Evolutionary conservation across 2,329 filamentous ascomycete species (phyloP), one percentile per base, ranked within the genome.

Genomic region (Aurifilum marmelostoma): DNA sequence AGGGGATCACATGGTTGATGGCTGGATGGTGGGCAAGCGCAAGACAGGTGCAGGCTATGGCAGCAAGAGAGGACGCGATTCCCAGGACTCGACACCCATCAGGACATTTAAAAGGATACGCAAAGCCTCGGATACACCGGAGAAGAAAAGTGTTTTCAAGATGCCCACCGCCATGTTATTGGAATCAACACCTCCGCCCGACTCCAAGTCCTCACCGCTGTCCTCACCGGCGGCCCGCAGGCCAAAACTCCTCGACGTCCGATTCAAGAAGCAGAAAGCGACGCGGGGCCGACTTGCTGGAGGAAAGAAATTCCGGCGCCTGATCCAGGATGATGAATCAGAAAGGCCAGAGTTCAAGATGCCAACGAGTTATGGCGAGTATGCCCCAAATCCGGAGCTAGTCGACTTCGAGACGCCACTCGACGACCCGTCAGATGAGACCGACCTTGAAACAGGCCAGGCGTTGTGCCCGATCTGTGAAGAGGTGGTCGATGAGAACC

Each of bases 381-480:
- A 69, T 56, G 65, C 64, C 14, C 58, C 41, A 7, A 32, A 47
- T 5, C 39, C 50, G 39, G 63, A 62, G 24, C 14, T 52, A n/a
- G 43, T 37, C 16, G 60, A 63, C 29, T 32, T 69, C 39, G 67
- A 69, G 47, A 50, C 65, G 54, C 37, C 60, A 21, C 32, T 39
- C 11, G 43, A 60, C 27, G 32, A 50, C 29, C 43, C n/a, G 18
- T 21, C 39, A 39, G 32, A 24, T 56, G 39, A 24, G 50, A 32
- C 27, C 8, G 43, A 63, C 39, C 5, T 71, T n/a, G 67, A 21
- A 2, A 56, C 58, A 29, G 69, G 54, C 62, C 37, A n/a, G 12
- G 75, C 83, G 14, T 73, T 81, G 29, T 95, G 92, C 75, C 89
- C 91, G 1, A 87, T 92, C 80, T 95, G 92, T 76, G 84, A 87